Evolutionary conservation across 768 basidiomycete species (phyloP), one percentile per base, ranked within the genome.

Genomic region (Boletus sp.): DNA sequence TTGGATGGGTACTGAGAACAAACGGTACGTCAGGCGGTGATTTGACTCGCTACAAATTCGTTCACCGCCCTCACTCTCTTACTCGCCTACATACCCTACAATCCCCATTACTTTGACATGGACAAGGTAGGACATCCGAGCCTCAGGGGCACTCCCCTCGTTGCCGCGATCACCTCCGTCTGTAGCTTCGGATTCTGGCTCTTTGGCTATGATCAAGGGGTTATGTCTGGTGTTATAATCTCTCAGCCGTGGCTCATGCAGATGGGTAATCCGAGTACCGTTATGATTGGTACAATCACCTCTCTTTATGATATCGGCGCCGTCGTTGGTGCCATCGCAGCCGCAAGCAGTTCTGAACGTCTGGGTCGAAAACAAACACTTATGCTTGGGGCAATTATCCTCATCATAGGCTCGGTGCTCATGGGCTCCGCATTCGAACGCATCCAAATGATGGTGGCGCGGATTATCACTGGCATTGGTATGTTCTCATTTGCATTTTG

Each of bases 231-330:
- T 10, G 44, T 62, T 12, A 51, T 62, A 7, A 1, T 62, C 18
- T 62, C 61, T 33, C 51, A 54, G 40, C 47, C 55, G 5, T 62
- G 61, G 60, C 51, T 62, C 33, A 30, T 20, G 15, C 51, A 62
- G 28, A 62, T 62, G 61, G 61, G 54, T 7, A 37, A 61, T 36
- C 61, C 59, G 10, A 57, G 61, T 12, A 50, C 55, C 14, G 61
- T 62, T 1, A 56, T 62, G 61, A 57, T 62, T 18, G 60, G 61
- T 15, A 62, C 61, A 4, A 56, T 61, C 12, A 61, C 60, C 1
- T 61, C 60, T n/a, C 50, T 61, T 14, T 61, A 61, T 29, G 59
- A 61, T 40, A 61, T 61, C 24, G 60, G 60, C 46, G 60, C 60
- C 36, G n/a, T 24, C 9, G 10, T 61, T 12, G 60, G 60, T 15